phyloP scores from a whole-genome alignment of 768 basidiomycete species.

The Candolleomyces eurysporus region DNA sequence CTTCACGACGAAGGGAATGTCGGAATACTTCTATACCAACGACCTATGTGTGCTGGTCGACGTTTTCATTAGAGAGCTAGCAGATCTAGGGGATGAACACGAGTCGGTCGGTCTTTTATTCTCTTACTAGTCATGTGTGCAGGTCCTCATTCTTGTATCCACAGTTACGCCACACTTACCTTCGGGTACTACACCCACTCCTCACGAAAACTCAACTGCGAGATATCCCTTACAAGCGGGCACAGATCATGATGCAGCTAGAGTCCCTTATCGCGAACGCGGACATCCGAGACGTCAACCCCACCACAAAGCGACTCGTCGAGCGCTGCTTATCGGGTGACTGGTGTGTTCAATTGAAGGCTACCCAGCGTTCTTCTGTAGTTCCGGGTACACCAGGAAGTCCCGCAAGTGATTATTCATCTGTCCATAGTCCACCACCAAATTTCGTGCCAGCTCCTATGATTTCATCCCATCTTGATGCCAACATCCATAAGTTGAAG shows the following conservation, averaged over 20 bases:
- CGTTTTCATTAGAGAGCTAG: constrained; percentile 93
- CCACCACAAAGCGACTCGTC: constrained; percentile 89
- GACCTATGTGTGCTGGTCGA: constrained; percentile 95
- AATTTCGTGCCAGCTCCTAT: constrained; percentile 22
- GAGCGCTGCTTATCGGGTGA: constrained; percentile 85
- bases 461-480: constrained; percentile 27
- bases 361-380: constrained; percentile 25
- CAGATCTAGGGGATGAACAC: constrained; percentile 88
- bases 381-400: constrained; percentile 42
- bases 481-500: constrained; percentile 36
- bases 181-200: constrained; percentile 93
- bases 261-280: constrained; percentile 74
- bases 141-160: neutral
- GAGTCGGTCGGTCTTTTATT: constrained; percentile 68
- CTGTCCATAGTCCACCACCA: constrained; percentile 34
- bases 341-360: constrained; percentile 78
- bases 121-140: too few species aligned
- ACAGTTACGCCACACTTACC: constrained; percentile 92
- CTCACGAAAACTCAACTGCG: constrained; percentile 92
- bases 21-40: constrained; percentile 98
- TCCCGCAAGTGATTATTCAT: constrained; percentile 41
- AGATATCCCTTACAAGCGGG: constrained; percentile 83
- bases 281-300: constrained; percentile 75
- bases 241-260: constrained; percentile 81
- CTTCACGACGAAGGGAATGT: constrained; percentile 89